Conservation (phyloP, 208 protist species). For the Leishmania tarentolae region DNA sequence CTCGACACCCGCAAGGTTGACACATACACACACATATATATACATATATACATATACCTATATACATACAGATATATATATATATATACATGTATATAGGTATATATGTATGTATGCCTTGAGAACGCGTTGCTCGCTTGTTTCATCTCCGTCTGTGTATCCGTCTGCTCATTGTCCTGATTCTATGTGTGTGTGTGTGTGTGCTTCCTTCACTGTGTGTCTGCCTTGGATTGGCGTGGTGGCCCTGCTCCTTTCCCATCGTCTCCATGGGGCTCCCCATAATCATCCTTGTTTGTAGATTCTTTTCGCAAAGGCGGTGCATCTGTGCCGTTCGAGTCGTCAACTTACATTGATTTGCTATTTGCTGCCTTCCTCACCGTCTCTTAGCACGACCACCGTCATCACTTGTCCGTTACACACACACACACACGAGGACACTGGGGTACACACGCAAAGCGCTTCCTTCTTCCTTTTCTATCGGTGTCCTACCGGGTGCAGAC, state of each 20-base stretch:
- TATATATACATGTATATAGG: too few relatives aligned
- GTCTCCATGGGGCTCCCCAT: background rate
- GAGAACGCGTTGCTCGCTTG: background rate
- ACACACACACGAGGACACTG: conserved; percentile 6
- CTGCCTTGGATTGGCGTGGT: background rate
- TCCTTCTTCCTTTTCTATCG: background rate
- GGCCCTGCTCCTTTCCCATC: background rate
- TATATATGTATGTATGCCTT: background rate
- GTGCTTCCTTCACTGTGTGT: background rate
- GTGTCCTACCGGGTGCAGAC: background rate
- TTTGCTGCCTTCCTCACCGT: background rate
- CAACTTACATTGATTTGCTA: background rate
- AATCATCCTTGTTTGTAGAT: background rate
- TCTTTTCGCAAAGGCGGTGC: background rate
- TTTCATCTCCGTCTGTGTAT: background rate
- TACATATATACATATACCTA: background rate
- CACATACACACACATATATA: background rate
- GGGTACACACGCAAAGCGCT: background rate
- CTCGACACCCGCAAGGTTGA: background rate
- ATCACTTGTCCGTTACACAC: background rate
- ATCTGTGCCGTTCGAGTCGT: background rate
- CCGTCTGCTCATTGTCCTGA: background rate
- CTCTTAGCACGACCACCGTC: background rate
- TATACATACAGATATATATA: background rate
- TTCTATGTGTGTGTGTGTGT: background rate